Evolutionary conservation across 1,284 basidiomycete genomes (phyloP).

Genomic region (Tylopilus sp.): DNA sequence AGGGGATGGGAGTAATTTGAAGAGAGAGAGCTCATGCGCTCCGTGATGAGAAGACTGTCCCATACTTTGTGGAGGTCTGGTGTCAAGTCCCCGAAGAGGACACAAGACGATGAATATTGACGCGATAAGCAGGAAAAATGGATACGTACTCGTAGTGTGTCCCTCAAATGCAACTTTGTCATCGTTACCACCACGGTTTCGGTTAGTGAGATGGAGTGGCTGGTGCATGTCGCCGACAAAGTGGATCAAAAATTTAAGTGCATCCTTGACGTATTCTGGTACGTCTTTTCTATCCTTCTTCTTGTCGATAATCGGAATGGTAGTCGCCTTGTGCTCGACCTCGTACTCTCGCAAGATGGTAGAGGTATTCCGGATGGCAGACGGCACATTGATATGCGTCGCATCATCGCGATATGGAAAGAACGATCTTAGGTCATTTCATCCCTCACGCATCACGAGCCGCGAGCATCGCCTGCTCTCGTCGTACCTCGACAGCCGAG

Average conservation of each 20-base stretch:
- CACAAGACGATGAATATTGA: neutral
- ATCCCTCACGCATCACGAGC: too few species aligned
- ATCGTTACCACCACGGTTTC: slow-evolving; percentile 88
- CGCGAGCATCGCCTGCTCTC: too few species aligned
- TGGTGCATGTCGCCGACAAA: slow-evolving; percentile 93
- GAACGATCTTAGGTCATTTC: too few species aligned
- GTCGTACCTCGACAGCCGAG: too few species aligned
- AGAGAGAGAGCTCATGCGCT: slow-evolving; percentile 80
- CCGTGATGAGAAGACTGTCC: slow-evolving; percentile 86
- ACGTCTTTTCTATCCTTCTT: slow-evolving; percentile 26
- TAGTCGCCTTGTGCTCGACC: slow-evolving; percentile 11
- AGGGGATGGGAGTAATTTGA: slow-evolving; percentile 82
- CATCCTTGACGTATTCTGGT: slow-evolving; percentile 45
- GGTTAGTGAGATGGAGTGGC: slow-evolving; percentile 90
- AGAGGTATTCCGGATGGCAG: slow-evolving; percentile 81
- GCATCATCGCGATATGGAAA: too few species aligned
- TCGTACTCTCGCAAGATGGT: slow-evolving; percentile 64
- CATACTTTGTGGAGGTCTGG: slow-evolving; percentile 88
- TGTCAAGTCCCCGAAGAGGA: neutral
- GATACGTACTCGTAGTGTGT: slow-evolving; percentile 68
- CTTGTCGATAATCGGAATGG: slow-evolving; percentile 18
- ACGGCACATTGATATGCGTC: slow-evolving; percentile 79
- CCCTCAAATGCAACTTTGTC: slow-evolving; percentile 78
- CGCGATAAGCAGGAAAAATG: neutral
- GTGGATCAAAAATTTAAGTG: slow-evolving; percentile 91